Evolutionary conservation across 2,329 filamentous ascomycete species (phyloP).

Genomic region (Huntiella decipiens): DNA sequence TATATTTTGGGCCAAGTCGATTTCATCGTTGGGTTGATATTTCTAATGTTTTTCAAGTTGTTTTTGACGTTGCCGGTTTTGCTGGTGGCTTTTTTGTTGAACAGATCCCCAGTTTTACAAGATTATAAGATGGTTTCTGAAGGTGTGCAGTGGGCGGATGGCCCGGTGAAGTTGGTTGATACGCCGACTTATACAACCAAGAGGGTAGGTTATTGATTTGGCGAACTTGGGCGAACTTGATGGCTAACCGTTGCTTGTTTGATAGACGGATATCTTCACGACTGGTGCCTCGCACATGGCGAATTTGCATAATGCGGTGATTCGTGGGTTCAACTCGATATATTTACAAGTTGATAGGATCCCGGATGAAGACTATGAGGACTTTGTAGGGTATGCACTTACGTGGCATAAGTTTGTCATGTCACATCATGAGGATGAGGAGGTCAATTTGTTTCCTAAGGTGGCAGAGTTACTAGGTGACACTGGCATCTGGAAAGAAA

Average conservation of each 20-base stretch:
- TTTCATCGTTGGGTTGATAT: too few relatives aligned
- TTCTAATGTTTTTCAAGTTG: constrained; percentile 11
- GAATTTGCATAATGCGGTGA: constrained; percentile 41
- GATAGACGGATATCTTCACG: constrained; percentile 37
- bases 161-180: constrained; percentile 32
- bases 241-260: not conserved
- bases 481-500: constrained; percentile 30
- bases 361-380: constrained; percentile 28
- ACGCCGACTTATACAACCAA: constrained; percentile 34
- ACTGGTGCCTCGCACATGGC: constrained; percentile 42
- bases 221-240: not conserved
- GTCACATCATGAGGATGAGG: constrained; percentile 42
- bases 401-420: constrained; percentile 41
- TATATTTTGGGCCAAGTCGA: too few relatives aligned
- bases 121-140: constrained; percentile 17
- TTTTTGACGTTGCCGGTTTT: constrained; percentile 9
- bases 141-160: constrained; percentile 29
- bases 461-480: constrained; percentile 32
- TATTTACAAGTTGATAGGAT: constrained; percentile 38
- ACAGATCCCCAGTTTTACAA: constrained; percentile 20
- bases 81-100: constrained; percentile 4
- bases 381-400: constrained; percentile 38
- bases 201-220: constrained; percentile 20
- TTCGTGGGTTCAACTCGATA: constrained; percentile 45
- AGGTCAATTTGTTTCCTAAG: constrained; percentile 34